Base-by-base conservation (phyloP, 805 yeast species). In the Candida fluviatilis region DNA sequence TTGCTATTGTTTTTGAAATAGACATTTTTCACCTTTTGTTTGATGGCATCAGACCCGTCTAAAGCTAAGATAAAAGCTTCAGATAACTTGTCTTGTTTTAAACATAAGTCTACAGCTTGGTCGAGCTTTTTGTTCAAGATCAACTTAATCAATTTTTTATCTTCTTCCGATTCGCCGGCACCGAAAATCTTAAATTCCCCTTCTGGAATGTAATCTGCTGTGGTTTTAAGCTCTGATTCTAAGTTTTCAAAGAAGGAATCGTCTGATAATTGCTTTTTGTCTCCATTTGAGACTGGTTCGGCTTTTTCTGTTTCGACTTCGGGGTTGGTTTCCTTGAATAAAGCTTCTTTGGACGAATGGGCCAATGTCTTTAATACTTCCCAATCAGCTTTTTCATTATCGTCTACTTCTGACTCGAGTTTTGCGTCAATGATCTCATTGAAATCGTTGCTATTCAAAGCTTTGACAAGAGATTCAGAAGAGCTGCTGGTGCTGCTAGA, bases 61-160 rank as follows among this genome's bases (percentile, higher is more conserved):
- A 84, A 62, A 0, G 98, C 86, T 43, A 93, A 71, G 18, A 90
- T 66, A 48, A 90, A 72, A 3, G 98, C 96, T 57, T 93, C 98
- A 16, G 76, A 59, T 16, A 88, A 60, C 42, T 75, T 73, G 36
- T 76, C 83, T 25, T 76, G 73, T 32, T 78, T 69, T 42, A 93
- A 63, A 46, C 91, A 79, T 18, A 71, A 53, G 24, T 80, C 74
- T 10, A 87, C 80, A 1, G 97, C 96, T 18, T 73, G 67, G 12
- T 74, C 75, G 35, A 75, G 61, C 36, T 87, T 73, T 42, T 89
- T 88, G 12, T 60, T 57, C 35, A 91, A 70, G 34, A 91, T 58
- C 16, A 60, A 54, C 39, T 57, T 55, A 33, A 61, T 51, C 26
- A 64, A 47, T 11, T 61, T 54, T 37, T 64, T 68, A 29, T 78